Conservation (phyloP, 352 stramenopile species). For the Phytophthora cajani region DNA sequence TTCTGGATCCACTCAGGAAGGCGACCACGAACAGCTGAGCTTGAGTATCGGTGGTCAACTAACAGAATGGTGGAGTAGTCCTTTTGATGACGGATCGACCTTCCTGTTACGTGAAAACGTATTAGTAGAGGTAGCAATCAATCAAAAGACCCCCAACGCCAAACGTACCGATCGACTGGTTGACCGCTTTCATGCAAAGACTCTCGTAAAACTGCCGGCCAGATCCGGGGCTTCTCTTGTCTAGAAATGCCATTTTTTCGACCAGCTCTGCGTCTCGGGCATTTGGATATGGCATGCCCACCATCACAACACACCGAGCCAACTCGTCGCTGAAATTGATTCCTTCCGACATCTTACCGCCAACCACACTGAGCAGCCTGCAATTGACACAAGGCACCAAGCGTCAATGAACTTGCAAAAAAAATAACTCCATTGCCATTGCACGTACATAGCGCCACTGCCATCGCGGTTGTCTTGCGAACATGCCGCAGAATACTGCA, state of each 20-base stretch:
- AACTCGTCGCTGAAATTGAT: conserved; percentile 99
- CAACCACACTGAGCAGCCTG: conserved; percentile 96
- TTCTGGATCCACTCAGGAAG: conserved; percentile 87
- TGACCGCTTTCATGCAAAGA: conserved; percentile 99
- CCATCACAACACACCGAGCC: conserved; percentile 96
- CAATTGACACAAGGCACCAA: background rate
- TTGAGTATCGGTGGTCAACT: conserved; percentile 95
- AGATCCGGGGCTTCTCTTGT: conserved; percentile 63
- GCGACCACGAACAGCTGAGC: conserved; percentile 58
- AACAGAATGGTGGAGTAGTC: conserved; percentile 98
- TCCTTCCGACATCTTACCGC: conserved; percentile 99
- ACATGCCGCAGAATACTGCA: conserved; percentile 83
- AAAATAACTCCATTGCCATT: background rate
- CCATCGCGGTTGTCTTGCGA: conserved; percentile 28
- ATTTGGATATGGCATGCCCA: conserved; percentile 98
- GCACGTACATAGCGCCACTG: conserved; percentile 60
- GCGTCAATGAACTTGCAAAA: background rate
- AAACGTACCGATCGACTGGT: conserved; percentile 97
- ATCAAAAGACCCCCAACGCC: background rate
- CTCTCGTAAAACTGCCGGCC: conserved; percentile 97
- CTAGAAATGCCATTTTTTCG: conserved; percentile 97
- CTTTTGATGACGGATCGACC: conserved; percentile 97
- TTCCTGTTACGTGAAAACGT: conserved; percentile 43
- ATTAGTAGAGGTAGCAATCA: conserved; percentile 26
- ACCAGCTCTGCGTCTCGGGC: conserved; percentile 95